Evolutionary conservation across 495 filamentous ascomycete genomes (phyloP), one percentile per base, ranked within the genome.

Genomic region (Talaromyces liani): DNA sequence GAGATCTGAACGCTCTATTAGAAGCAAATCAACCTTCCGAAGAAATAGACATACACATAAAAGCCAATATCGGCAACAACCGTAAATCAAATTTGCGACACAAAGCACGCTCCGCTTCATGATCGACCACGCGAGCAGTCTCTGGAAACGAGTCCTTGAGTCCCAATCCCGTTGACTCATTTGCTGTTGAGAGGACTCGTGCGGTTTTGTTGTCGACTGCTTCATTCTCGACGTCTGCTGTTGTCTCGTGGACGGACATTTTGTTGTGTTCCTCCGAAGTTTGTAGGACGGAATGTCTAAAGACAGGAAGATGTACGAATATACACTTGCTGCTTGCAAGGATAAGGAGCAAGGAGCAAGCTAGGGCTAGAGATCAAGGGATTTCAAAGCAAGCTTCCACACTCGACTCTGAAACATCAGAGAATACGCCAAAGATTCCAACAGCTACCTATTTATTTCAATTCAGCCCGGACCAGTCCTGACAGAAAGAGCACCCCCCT

Each of bases 41-140:
- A 22, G 25, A 9, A 56, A 59, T 54, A 14, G 49, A 25, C 77
- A 68, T 70, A 81, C 82, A 86, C 87, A 89, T 89, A 1, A 85
- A 49, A 27, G 86, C 86, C 53, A 89, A 67, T 4, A 88, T 80
- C 0, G 87, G 87, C 10, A 89, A 71, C 49, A 89, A 69, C 29
- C 85, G 81, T 58, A 84, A 68, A 67, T 89, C 87, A 60, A 88
- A 88, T 58, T 83, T 84, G 65, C 84, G 82, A 63, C 85, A 87
- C 25, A 88, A 75, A n/a, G 80, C 80, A 55, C 78, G 80, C 67
- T 89, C 86, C 16, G 86, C 84, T 61, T 78, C 70, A 58, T 77
- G 75, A 62, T 80, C 76, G 3, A 78, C 68, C 7, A 76, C 73
- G 2, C 68, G 69, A 8, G 72, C 73, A 54, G 77, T 70, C 61